A percentile compares a stretch with the other conserved stretches of the same genome.
Conservation (phyloP, 257 asterid genomes). For the Solanum pennellii region DNA sequence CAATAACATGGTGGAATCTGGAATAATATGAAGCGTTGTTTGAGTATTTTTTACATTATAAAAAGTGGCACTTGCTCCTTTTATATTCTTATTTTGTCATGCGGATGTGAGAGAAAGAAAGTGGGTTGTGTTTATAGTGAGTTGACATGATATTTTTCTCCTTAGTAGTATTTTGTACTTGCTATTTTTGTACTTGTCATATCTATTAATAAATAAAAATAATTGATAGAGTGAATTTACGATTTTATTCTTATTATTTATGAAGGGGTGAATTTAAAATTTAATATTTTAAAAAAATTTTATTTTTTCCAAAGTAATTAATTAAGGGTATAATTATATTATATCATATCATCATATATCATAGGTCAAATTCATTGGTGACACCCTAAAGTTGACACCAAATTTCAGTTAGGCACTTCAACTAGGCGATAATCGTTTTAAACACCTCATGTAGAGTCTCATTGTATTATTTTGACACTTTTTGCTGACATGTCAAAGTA, state of each 20-base stretch:
- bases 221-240: too few species aligned
- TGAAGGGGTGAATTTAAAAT: too few species aligned
- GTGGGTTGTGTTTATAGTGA: neutral
- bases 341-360: too few species aligned
- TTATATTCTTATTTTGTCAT: neutral
- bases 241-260: too few species aligned
- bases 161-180: neutral
- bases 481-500: neutral
- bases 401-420: too few species aligned
- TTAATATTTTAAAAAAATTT: too few species aligned
- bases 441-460: neutral
- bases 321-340: too few species aligned
- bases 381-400: neutral
- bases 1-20: constrained; percentile 38
- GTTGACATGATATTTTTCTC: neutral
- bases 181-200: too few species aligned
- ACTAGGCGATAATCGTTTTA: neutral
- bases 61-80: constrained; percentile 20
- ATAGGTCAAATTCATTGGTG: neutral
- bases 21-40: constrained; percentile 15
- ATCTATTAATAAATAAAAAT: too few species aligned
- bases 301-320: too few species aligned
- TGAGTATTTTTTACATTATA: constrained; percentile 14
- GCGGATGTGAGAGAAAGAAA: neutral
- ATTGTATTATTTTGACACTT: neutral